phyloP scores from a whole-genome alignment of 108 stramenopile genomes.

The Licmophora abbreviata region DNA sequence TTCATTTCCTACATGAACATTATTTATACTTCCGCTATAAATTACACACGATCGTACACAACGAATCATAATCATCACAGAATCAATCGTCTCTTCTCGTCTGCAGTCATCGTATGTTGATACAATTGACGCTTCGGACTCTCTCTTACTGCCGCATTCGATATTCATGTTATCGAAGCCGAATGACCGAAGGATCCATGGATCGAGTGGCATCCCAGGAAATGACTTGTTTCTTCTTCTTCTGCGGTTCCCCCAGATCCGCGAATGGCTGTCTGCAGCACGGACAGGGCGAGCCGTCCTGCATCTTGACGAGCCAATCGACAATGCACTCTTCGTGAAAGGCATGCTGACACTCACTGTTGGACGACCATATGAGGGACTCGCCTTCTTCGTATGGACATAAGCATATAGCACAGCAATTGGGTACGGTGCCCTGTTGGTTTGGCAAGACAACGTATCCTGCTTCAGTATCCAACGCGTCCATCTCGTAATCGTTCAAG shows the following conservation, averaged over 20 bases:
- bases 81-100: no score
- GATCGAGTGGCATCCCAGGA: no score
- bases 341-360: constrained; percentile 45
- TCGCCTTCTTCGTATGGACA: constrained; percentile 51
- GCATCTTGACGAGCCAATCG: constrained; percentile 62
- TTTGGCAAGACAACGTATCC: constrained; percentile 10
- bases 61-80: no score
- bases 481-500: no score
- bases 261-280: constrained; percentile 62
- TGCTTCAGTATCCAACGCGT: constrained; percentile 11
- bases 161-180: no score
- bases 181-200: no score
- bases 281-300: constrained; percentile 54
- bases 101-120: no score
- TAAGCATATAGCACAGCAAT: constrained; percentile 69
- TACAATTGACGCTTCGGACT: no score
- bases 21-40: no score
- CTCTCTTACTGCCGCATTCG: no score
- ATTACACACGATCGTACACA: no score
- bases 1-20: no score
- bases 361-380: constrained; percentile 36
- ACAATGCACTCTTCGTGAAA: constrained; percentile 69
- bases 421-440: constrained; percentile 29
- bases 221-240: constrained; percentile 23
- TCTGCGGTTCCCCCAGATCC: constrained; percentile 25